Evolutionary conservation across 2,329 filamentous ascomycete genomes (phyloP), one percentile per base, ranked within the genome.

Genomic region (Pyricularia grisea): DNA sequence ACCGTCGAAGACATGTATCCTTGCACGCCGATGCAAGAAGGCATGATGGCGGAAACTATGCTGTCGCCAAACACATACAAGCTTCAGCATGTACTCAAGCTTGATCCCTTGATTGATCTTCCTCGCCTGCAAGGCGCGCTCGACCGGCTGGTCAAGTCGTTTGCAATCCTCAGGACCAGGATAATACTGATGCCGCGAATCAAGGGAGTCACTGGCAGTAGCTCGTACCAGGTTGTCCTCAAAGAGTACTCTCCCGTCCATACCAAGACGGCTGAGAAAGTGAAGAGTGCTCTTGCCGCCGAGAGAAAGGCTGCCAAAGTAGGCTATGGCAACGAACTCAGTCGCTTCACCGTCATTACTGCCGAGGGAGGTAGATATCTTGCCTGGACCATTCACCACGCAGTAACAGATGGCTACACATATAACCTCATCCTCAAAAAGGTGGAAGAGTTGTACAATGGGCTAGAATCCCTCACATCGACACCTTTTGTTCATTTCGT

Each of bases 321-420:
- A 11, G 64, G 28, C 1, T 66, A 36, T 27, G 73, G 73, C 2
- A 70, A 71, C 4, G 14, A 55, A 0, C 71, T 75, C 4, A 72
- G 70, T 23, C 65, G 71, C 4, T 74, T 71, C 20, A 68, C 72
- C 12, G 65, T 73, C 10, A 70, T 74, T 9, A 33, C 70, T 5
- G 50, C 20, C 2, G 9, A 68, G 28, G 63, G 12, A 25, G 65
- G 14, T 14, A 58, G 50, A 3, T 50, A 68, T 31, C 73, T 75
- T 61, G 70, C 73, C 10, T 75, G 73, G 74, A 71, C 72, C 65
- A 71, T 70, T 17, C 65, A 69, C 42, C 69, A 70, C 27, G 69
- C 69, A n/a, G 65, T 70, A 9, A 69, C 68, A 20, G 69, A 70
- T 33, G 69, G 69, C 0, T 69, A 65, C 69, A 67, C 60, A 3